These are phyloP conservation scores for Lachnellula arida DNA, from an alignment of 2,329 filamentous ascomycete species.

Conservation along the genomic window DNA sequence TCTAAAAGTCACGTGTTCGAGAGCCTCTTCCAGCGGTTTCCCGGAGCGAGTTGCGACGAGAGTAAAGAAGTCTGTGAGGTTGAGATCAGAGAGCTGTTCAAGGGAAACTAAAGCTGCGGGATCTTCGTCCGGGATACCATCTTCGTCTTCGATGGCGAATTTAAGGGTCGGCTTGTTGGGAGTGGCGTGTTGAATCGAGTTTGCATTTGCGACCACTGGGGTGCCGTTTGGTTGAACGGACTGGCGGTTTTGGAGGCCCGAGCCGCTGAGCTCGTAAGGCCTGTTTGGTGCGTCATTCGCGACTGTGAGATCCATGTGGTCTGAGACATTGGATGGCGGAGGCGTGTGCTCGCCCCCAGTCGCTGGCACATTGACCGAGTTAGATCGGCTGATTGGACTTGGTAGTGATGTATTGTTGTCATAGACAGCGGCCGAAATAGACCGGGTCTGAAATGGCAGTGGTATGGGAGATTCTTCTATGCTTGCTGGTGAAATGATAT, in stretches of 20 bases:
- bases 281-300: neutral
- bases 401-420: neutral
- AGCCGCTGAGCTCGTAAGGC: neutral
- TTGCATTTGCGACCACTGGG: neutral
- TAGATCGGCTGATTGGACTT: neutral
- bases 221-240: neutral
- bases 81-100: neutral
- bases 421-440: no score
- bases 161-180: neutral
- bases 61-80: neutral
- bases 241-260: neutral
- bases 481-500: no score
- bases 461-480: no score
- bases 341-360: neutral
- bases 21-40: neutral
- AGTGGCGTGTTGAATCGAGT: neutral
- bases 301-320: neutral
- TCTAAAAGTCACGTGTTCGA: neutral
- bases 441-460: no score
- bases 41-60: neutral
- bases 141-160: slow-evolving; percentile 4
- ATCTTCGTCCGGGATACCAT: slow-evolving; percentile 1
- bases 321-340: neutral
- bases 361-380: neutral
- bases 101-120: neutral